These are phyloP conservation scores for Apiospora koreana DNA, from an alignment of 2,329 filamentous ascomycete genomes.

Conservation along the genomic window DNA sequence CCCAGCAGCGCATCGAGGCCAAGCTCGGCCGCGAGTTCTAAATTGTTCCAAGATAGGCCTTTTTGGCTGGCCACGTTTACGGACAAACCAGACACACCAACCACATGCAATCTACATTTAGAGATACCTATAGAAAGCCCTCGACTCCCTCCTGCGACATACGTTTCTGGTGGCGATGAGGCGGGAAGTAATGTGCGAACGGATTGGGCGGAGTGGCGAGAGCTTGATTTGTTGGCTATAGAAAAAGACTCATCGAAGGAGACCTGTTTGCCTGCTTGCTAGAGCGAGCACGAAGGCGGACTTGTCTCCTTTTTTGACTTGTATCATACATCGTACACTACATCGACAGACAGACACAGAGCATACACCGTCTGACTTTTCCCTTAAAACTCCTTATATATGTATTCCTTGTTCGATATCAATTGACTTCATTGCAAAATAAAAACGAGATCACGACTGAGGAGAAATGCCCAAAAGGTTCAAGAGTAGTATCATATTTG, in stretches of 20 bases:
- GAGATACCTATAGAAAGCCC: not conserved
- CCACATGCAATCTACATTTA: not conserved
- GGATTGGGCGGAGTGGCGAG: not conserved
- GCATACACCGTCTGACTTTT: not conserved
- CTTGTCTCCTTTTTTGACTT: not conserved
- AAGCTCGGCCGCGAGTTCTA: slow-evolving; percentile 49
- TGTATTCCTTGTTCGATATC: not conserved
- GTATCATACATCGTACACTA: slow-evolving; percentile 6
- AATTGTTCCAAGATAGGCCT: not conserved
- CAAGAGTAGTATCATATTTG: slow-evolving; percentile 1
- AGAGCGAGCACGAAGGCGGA: not conserved
- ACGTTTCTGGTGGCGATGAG: not conserved
- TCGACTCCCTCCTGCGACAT: not conserved
- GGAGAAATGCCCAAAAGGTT: not conserved
- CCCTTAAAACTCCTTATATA: not conserved
- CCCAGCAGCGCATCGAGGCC: slow-evolving; percentile 50
- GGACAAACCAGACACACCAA: not conserved
- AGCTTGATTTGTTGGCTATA: not conserved
- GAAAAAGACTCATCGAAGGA: not conserved
- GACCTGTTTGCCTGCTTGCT: not conserved
- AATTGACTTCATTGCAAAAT: not conserved
- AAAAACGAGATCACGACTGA: not conserved
- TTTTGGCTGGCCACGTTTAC: not conserved
- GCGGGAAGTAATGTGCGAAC: not conserved
- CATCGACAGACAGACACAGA: slow-evolving; percentile 7